These are phyloP conservation scores for Fomitopsis pinicola DNA, from an alignment of 1,284 basidiomycete genomes.

Conservation along the genomic window DNA sequence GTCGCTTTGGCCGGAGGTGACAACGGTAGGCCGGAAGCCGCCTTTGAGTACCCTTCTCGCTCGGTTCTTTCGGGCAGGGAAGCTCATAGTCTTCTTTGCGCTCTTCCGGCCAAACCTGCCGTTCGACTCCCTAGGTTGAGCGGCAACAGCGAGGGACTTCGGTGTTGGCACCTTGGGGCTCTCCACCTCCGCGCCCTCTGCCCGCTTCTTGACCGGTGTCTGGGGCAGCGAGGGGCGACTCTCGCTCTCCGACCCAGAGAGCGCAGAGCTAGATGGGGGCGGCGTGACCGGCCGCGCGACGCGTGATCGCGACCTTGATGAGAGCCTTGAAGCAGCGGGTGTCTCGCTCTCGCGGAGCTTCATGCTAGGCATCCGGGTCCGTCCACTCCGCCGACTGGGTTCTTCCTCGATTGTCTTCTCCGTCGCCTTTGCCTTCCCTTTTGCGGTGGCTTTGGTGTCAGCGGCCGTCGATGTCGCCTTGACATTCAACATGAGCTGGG, in stretches of 20 bases:
- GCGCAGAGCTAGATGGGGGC: constrained; percentile 17
- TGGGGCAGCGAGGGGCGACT: not conserved
- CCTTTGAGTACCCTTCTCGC: constrained; percentile 32
- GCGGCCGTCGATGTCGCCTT: not conserved
- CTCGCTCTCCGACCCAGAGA: constrained; percentile 7
- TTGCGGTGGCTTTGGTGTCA: constrained; percentile 5
- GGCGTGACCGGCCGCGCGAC: constrained; percentile 5
- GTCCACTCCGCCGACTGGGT: constrained; percentile 27
- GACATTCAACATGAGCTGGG: constrained; percentile 26
- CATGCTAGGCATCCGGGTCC: constrained; percentile 28
- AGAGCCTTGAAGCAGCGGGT: constrained; percentile 13
- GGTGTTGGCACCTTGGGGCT: constrained; percentile 28
- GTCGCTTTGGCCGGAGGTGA: not conserved
- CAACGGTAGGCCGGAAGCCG: constrained; percentile 29
- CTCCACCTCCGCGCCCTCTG: constrained; percentile 12
- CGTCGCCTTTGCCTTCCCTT: not conserved
- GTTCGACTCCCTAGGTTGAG: constrained; percentile 45
- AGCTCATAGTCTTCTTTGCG: constrained; percentile 46
- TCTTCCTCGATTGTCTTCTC: constrained; percentile 9
- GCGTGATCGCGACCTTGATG: constrained; percentile 3
- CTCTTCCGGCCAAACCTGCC: constrained; percentile 49
- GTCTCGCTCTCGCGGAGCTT: constrained; percentile 32
- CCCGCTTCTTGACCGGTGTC: constrained; percentile 7
- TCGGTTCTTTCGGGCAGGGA: constrained; percentile 27
- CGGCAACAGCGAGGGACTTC: constrained; percentile 43